Base-by-base conservation (phyloP, 371 early-diverging fungal genomes). In the Saksenaea oblongispora region DNA sequence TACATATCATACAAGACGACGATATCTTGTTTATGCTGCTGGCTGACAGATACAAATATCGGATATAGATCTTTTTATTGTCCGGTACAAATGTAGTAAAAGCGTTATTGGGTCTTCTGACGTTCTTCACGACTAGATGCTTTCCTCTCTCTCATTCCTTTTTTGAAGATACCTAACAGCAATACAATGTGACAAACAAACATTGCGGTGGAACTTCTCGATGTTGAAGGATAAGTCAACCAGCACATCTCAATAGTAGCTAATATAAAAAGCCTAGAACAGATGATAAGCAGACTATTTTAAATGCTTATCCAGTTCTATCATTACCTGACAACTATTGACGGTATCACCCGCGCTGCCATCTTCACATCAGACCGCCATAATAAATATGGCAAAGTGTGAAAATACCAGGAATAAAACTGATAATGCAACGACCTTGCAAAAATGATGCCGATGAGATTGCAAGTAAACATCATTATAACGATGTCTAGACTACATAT, bases 381-480 rank as follows among this genome's bases (percentile, higher is more conserved):
- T 14, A 93, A 71, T n/a, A 96, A 67, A 66, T 89, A 93, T 4
- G 98, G 96, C 37, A 96, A 53, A 18, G 88, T 84, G 72, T 90
- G 89, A 57, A 79, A 92, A 71, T 96, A 98, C 98, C 98, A 98
- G 2, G 93, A 84, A 65, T 93, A 96, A 68, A 98, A 98, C 79
- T 96, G 96, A 71, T 95, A 96, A 69, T 98, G 98, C 62, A 98
- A 76, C 1, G 93, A 88, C 28, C 98, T 82, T 3, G 96, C 90
- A 74, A 92, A 95, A 0, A 90, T 64, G 41, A 98, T 87, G 15
- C 98, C 96, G 31, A 94, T 89, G 62, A 96, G 87, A 73, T 96
- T 96, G 56, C 84, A 82, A 0, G 89, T 87, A 64, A 94, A 95
- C 82, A 96, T 74, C 34, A 85, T 70, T 7, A 72, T 78, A 14